These are phyloP conservation scores for Glarea lozoyensis DNA, from an alignment of 495 filamentous ascomycete species.

Conservation along the genomic window DNA sequence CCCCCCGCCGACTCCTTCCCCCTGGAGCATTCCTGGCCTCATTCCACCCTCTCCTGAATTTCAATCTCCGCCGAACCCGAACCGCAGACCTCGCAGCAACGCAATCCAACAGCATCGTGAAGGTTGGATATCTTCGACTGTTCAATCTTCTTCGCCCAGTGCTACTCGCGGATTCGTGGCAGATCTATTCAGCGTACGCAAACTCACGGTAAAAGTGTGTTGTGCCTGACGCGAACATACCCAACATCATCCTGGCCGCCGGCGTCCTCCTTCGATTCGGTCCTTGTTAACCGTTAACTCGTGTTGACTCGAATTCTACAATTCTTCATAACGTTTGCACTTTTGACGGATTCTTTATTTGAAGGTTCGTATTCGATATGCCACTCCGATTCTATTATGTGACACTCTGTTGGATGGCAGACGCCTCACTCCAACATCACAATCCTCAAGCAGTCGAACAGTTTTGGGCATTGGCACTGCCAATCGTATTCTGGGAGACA, in stretches of 20 bases:
- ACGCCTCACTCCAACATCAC: no score
- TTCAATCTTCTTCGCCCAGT: conserved; percentile 23
- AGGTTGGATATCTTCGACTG: conserved; percentile 23
- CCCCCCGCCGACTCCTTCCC: conserved; percentile 7
- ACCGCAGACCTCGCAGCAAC: conserved; percentile 10
- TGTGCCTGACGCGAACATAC: conserved; percentile 29
- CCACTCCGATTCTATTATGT: no score
- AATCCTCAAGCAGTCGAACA: no score
- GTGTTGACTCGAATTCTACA: conserved; percentile 16
- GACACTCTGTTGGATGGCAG: no score
- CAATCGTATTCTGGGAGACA: no score
- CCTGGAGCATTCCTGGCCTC: conserved; percentile 9
- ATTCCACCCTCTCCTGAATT: conserved; percentile 18
- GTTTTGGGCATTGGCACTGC: no score
- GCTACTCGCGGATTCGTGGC: conserved; percentile 26
- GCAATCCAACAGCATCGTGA: conserved; percentile 17
- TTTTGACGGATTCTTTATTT: conserved; percentile 13
- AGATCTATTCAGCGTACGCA: conserved; percentile 20
- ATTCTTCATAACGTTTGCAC: conserved; percentile 20
- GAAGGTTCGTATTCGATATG: conserved; percentile 17
- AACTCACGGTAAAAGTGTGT: conserved; percentile 44
- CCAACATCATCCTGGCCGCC: conserved; percentile 34
- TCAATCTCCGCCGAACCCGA: conserved; percentile 8
- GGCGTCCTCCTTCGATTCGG: conserved; percentile 43
- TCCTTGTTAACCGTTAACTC: conserved; percentile 30